These are phyloP conservation scores for Dalbergia cochinchinensis DNA, from an alignment of 306 rosid species.

Conservation along the genomic window DNA sequence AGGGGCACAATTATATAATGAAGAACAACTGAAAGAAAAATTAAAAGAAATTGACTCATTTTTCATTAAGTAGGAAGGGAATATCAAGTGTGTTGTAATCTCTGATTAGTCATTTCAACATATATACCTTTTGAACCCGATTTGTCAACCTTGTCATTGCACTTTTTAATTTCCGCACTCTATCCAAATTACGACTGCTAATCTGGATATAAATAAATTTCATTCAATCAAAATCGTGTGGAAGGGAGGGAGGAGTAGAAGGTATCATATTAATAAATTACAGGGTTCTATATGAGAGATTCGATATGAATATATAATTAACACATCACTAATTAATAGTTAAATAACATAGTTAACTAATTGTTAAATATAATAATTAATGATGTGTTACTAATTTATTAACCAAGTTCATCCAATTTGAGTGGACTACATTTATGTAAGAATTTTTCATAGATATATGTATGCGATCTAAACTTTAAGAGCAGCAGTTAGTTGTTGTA, in stretches of 20 bases:
- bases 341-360: too few species aligned
- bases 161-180: constrained; percentile 78
- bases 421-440: too few species aligned
- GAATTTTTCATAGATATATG: too few species aligned
- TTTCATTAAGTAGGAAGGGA: too few species aligned
- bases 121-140: constrained; percentile 80
- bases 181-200: constrained; percentile 83
- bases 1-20: neutral
- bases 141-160: constrained; percentile 85
- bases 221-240: constrained; percentile 17
- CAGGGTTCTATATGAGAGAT: neutral
- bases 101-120: neutral
- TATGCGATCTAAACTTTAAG: neutral
- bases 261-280: neutral
- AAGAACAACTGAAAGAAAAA: neutral
- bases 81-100: neutral
- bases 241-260: constrained; percentile 2
- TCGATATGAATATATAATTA: neutral
- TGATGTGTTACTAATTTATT: too few species aligned
- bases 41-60: neutral
- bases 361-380: too few species aligned
- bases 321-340: neutral
- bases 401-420: too few species aligned
- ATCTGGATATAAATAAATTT: constrained; percentile 57
- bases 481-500: neutral